A percentile compares a stretch with the other conserved stretches of the same genome.
Evolutionary conservation across 345 rosid genomes (phyloP).

Genomic region (Acer negundo): DNA sequence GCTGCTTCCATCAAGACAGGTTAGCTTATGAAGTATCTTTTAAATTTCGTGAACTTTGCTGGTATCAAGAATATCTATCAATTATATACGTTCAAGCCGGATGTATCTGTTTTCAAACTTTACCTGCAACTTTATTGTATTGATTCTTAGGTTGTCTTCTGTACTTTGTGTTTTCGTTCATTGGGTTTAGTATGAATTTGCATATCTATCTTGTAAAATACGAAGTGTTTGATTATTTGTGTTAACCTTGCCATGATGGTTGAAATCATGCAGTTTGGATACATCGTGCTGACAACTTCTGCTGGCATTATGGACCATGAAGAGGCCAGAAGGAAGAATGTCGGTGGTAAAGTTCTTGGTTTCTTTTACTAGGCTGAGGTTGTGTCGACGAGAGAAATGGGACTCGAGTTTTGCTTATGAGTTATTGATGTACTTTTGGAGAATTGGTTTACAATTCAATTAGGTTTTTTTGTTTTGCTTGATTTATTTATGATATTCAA

Average conservation of each 20-base stretch:
- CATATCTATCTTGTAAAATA: too few relatives aligned
- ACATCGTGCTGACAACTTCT: conserved; percentile 52
- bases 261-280: conserved; percentile 43
- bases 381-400: not conserved
- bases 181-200: not conserved
- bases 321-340: conserved; percentile 57
- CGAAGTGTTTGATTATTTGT: not conserved
- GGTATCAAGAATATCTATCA: not conserved
- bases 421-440: conserved; percentile 11
- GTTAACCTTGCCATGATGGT: not conserved
- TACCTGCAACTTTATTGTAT: not conserved
- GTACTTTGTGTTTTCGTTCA: too few relatives aligned
- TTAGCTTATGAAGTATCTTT: conserved; percentile 8
- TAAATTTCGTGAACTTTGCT: not conserved
- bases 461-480: conserved; percentile 11
- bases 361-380: conserved; percentile 40
- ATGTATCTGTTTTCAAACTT: not conserved
- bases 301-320: conserved; percentile 61
- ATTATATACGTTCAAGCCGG: not conserved
- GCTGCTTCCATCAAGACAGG: conserved; percentile 58
- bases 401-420: conserved; percentile 13
- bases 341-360: conserved; percentile 55
- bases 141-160: too few relatives aligned
- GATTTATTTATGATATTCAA: conserved; percentile 17
- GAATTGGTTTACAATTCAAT: conserved; percentile 13